phyloP scores from a whole-genome alignment of 2,329 filamentous ascomycete genomes.

The Arthrobotrys iridis region DNA sequence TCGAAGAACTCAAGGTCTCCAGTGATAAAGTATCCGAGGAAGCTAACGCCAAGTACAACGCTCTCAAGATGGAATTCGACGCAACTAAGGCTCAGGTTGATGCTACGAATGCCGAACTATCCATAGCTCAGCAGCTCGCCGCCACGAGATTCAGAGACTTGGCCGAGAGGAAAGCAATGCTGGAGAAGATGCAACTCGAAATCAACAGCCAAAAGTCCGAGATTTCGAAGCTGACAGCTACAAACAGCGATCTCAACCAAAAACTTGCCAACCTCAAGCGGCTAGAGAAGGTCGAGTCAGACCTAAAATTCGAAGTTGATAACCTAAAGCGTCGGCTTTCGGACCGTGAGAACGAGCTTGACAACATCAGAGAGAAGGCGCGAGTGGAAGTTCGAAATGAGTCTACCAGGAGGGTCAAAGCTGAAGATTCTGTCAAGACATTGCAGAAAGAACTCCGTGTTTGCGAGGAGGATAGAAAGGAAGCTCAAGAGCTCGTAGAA shows the following conservation, averaged over 20 bases:
- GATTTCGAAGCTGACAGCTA: conserved; percentile 75
- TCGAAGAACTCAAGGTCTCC: conserved; percentile 34
- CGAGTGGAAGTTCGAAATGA: conserved; percentile 73
- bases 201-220: conserved; percentile 81
- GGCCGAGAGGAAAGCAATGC: conserved; percentile 77
- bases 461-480: conserved; percentile 80
- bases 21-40: conserved; percentile 64
- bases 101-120: conserved; percentile 81
- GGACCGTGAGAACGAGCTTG: conserved; percentile 81
- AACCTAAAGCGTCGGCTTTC: conserved; percentile 74
- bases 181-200: conserved; percentile 88
- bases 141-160: conserved; percentile 89
- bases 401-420: conserved; percentile 68
- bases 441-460: conserved; percentile 80
- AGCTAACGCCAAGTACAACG: conserved; percentile 60
- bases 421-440: conserved; percentile 81
- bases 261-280: conserved; percentile 71
- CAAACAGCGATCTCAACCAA: conserved; percentile 77
- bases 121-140: conserved; percentile 84
- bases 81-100: conserved; percentile 76
- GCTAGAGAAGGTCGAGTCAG: conserved; percentile 84
- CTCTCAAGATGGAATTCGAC: conserved; percentile 69
- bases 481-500: conserved; percentile 77
- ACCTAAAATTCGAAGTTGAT: conserved; percentile 78
- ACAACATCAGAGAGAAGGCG: conserved; percentile 79